Conservation (phyloP, 345 rosid genomes). For the Chamaenerion angustifolium region DNA sequence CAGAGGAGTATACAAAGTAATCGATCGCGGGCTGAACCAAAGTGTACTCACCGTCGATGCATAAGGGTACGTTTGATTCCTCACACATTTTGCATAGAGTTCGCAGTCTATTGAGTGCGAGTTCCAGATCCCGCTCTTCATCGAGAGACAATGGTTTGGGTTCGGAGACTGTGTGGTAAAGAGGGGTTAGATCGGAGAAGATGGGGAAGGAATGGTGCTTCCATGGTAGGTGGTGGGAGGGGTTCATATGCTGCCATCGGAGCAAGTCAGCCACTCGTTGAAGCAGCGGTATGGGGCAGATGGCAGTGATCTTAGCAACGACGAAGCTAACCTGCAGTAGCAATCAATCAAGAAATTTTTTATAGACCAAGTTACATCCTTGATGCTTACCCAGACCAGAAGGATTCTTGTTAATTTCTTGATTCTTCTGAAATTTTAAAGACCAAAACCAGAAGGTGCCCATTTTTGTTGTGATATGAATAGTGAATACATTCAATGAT, state of each 20-base stretch:
- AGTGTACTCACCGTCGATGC: conserved; percentile 75
- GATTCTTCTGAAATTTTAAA: too few species aligned
- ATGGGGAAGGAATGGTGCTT: conserved; percentile 46
- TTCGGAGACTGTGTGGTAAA: conserved; percentile 48
- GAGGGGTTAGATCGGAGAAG: conserved; percentile 54
- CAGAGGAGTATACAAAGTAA: conserved; percentile 56
- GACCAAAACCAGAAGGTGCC: too few species aligned
- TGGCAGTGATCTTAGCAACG: conserved; percentile 60
- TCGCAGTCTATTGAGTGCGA: conserved; percentile 35
- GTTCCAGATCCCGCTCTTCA: conserved; percentile 47
- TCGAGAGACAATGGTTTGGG: conserved; percentile 51
- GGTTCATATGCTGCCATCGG: conserved; percentile 62
- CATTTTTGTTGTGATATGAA: too few species aligned
- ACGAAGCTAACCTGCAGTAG: conserved; percentile 69
- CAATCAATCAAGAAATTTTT: background rate
- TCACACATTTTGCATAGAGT: conserved; percentile 42
- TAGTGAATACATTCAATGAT: too few species aligned
- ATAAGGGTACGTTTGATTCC: conserved; percentile 37
- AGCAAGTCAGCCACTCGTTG: conserved; percentile 59
- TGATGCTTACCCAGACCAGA: too few species aligned
- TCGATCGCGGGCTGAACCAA: conserved; percentile 75
- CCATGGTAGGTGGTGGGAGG: conserved; percentile 61
- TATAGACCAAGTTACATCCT: too few species aligned
- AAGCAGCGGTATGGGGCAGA: conserved; percentile 52
- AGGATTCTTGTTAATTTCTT: too few species aligned